Evolutionary conservation across 805 yeast genomes (phyloP).

Genomic region (Barnettozyma sucrosica): DNA sequence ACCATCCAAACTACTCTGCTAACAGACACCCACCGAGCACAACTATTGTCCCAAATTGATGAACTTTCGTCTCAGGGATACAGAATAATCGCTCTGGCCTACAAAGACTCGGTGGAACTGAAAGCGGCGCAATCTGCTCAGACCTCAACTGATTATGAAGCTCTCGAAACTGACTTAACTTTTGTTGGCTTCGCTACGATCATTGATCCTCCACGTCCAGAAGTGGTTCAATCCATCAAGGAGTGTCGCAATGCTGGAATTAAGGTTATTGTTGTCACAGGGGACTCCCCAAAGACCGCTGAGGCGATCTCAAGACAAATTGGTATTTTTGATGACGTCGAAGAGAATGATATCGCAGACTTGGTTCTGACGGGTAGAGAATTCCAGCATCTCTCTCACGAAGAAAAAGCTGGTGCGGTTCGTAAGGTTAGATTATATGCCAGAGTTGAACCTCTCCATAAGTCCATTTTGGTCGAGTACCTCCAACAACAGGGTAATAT

Average conservation of each 20-base stretch:
- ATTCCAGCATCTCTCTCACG: slow-evolving; percentile 29
- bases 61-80: slow-evolving; percentile 32
- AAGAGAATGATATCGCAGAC: slow-evolving; percentile 19
- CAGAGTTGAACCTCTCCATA: slow-evolving; percentile 52
- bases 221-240: slow-evolving; percentile 30
- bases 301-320: slow-evolving; percentile 42
- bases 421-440: slow-evolving; percentile 43
- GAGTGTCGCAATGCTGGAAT: slow-evolving; percentile 38
- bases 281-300: slow-evolving; percentile 50
- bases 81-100: slow-evolving; percentile 29
- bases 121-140: slow-evolving; percentile 25
- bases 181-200: slow-evolving; percentile 39
- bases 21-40: slow-evolving; percentile 28
- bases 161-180: slow-evolving; percentile 23
- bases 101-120: slow-evolving; percentile 31
- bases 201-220: slow-evolving; percentile 41
- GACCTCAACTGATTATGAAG: slow-evolving; percentile 34
- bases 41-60: slow-evolving; percentile 32
- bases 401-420: slow-evolving; percentile 37
- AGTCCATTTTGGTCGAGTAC: slow-evolving; percentile 46
- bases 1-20: slow-evolving; percentile 21
- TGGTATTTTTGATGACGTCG: slow-evolving; percentile 29
- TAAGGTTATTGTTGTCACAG: slow-evolving; percentile 42
- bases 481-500: slow-evolving; percentile 40
- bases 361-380: slow-evolving; percentile 36